Base-by-base conservation (phyloP, 2,329 filamentous ascomycete species). In the Aspergillus ustus region DNA sequence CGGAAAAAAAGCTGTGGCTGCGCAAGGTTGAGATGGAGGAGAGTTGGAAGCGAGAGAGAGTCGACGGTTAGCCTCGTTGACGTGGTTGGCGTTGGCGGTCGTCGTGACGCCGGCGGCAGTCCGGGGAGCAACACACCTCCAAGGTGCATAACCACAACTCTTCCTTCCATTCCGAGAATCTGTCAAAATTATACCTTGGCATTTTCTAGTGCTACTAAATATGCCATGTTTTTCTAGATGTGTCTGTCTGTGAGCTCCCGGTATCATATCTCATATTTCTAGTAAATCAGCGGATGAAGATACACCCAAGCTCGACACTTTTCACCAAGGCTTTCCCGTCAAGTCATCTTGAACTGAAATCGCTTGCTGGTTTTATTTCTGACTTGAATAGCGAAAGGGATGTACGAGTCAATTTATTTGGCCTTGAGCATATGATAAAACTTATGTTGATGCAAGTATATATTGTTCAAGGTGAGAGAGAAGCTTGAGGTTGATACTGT, bases 31-130 rank as follows among this genome's bases (percentile, higher is more conserved):
- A 60, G 60, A 52, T 59, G 60, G 40, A 59, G 59, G 58, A 62
- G 57, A 53, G 59, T 59, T 62, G 61, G 63, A 63, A 67, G 63
- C 57, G 61, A 57, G 53, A 62, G 52, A 19, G 15, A 20, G 45
- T 51, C 46, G 37, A 52, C 40, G 19, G 37, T 56, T 53, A 45
- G 57, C 29, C 28, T 53, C 53, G 53, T 67, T 67, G 65, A 68
- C 60, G 68, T 70, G 68, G 70, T 69, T 66, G 61, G 63, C 67
- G 69, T 69, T 65, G 62, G 63, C 67, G 66, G 67, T 69, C 67
- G 67, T 69, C 67, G 68, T 71, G 69, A 70, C 68, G 66, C 60
- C 59, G 67, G 68, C 67, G 34, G 52, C 19, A 46, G 43, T 55
- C 52, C 52, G 52, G 52, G 45, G 52, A 45, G 15, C 52, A 46